phyloP scores from a whole-genome alignment of 1,139 yeast species.

The Saccharomyces hybrid region DNA sequence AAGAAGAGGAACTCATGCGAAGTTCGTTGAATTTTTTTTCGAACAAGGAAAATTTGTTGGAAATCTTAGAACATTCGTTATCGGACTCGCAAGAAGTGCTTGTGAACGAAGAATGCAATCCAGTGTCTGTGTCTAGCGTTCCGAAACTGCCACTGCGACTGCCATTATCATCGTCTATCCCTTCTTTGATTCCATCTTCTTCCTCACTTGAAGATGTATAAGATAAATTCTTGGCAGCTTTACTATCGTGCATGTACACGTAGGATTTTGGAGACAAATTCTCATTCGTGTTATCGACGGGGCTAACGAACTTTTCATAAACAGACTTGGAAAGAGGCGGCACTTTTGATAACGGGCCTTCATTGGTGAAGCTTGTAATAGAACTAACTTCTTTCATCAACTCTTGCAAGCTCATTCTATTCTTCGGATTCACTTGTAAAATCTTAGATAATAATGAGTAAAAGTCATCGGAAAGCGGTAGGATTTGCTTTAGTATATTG shows the following conservation, averaged over 20 bases:
- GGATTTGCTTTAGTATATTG: constrained; percentile 48
- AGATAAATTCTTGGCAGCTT: not conserved
- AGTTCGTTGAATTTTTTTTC: not conserved
- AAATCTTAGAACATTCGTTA: not conserved
- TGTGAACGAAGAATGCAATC: not conserved
- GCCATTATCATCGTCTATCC: not conserved
- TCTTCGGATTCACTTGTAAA: constrained; percentile 58
- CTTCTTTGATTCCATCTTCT: not conserved
- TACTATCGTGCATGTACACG: not conserved
- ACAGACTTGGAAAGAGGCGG: not conserved
- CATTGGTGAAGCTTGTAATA: constrained; percentile 2
- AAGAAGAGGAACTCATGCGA: not conserved
- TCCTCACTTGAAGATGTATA: not conserved
- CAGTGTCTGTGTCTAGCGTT: not conserved
- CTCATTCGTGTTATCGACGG: not conserved
- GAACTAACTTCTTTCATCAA: constrained; percentile 28
- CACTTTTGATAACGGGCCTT: constrained; percentile 1
- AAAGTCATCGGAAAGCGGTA: constrained; percentile 41
- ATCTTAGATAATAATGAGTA: constrained; percentile 47
- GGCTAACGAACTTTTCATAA: not conserved
- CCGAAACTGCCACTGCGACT: not conserved
- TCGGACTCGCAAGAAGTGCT: not conserved
- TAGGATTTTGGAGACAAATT: not conserved
- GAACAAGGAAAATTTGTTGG: not conserved
- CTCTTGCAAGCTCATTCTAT: constrained; percentile 47